These are phyloP conservation scores for Tieghemiomyces parasiticus DNA, from an alignment of 192 early-diverging fungal genomes.

Conservation along the genomic window DNA sequence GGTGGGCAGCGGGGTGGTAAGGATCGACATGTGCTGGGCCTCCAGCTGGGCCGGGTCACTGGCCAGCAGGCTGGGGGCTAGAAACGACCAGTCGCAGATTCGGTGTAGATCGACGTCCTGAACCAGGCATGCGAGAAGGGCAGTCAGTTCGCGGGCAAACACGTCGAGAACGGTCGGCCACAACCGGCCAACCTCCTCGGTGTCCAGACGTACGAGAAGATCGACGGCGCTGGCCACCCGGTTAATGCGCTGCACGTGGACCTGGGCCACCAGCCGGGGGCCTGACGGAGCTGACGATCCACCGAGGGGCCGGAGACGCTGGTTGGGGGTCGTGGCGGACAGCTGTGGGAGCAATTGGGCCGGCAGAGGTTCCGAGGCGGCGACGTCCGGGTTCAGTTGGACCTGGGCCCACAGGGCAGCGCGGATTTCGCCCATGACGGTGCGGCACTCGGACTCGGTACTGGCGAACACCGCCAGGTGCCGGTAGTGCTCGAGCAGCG, in stretches of 20 bases:
- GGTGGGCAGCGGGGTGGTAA: not conserved
- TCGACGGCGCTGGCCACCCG: not conserved
- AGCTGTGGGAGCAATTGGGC: slow-evolving; percentile 6
- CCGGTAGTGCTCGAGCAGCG: slow-evolving; percentile 62
- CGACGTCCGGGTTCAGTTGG: not conserved
- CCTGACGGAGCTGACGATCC: not conserved
- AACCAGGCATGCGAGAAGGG: not conserved
- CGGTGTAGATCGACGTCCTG: not conserved
- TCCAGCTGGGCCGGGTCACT: not conserved
- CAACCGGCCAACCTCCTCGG: not conserved
- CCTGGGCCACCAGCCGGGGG: not conserved
- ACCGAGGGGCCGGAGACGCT: too few species aligned
- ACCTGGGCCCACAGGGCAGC: slow-evolving; percentile 39
- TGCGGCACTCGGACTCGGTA: slow-evolving; percentile 65
- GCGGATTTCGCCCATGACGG: slow-evolving; percentile 59
- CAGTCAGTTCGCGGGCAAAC: not conserved
- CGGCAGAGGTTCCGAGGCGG: not conserved
- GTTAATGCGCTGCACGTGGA: not conserved
- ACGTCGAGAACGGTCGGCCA: not conserved
- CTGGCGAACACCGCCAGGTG: slow-evolving; percentile 58
- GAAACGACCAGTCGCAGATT: slow-evolving; percentile 2
- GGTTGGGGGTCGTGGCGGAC: not conserved
- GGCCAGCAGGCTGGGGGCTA: not conserved
- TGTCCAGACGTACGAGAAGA: not conserved
- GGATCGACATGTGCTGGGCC: not conserved